Evolutionary conservation across 2,329 filamentous ascomycete species (phyloP).

Genomic region (Exophiala sp.): DNA sequence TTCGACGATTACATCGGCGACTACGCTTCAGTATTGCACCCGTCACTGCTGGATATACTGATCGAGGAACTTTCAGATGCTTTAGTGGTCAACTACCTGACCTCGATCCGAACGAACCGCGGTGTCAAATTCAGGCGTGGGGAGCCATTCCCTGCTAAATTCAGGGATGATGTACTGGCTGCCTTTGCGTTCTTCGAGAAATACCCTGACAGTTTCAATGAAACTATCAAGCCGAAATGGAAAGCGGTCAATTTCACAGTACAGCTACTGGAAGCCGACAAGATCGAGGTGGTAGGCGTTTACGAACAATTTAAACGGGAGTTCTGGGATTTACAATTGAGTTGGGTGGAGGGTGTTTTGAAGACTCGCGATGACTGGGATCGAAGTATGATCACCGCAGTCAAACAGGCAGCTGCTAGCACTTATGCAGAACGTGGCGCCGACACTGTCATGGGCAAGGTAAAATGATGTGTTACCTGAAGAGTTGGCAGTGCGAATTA

Average conservation of each 20-base stretch:
- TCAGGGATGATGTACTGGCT: slow-evolving; percentile 86
- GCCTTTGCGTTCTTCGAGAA: slow-evolving; percentile 82
- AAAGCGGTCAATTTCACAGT: slow-evolving; percentile 82
- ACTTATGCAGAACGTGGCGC: slow-evolving; percentile 73
- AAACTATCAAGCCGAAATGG: slow-evolving; percentile 85
- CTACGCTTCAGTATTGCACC: slow-evolving; percentile 79
- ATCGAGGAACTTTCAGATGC: slow-evolving; percentile 92
- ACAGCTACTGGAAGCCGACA: slow-evolving; percentile 68
- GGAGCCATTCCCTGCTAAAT: slow-evolving; percentile 87
- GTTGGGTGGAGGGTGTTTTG: slow-evolving; percentile 92
- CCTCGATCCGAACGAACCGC: slow-evolving; percentile 74
- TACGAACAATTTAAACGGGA: slow-evolving; percentile 79
- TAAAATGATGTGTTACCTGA: slow-evolving; percentile 55
- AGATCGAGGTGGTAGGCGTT: slow-evolving; percentile 68
- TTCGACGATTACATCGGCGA: slow-evolving; percentile 93
- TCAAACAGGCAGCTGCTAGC: slow-evolving; percentile 85
- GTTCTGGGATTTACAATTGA: slow-evolving; percentile 92
- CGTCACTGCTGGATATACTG: slow-evolving; percentile 83
- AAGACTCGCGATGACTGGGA: slow-evolving; percentile 90
- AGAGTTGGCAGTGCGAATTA: too few species aligned
- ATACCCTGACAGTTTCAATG: slow-evolving; percentile 66
- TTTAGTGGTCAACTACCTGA: slow-evolving; percentile 80
- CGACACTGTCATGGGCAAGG: slow-evolving; percentile 93
- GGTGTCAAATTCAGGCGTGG: slow-evolving; percentile 80
- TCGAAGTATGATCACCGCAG: slow-evolving; percentile 76